phyloP scores from a whole-genome alignment of 176 grass and related monocot genomes.

The Phoenix dactylifera region DNA sequence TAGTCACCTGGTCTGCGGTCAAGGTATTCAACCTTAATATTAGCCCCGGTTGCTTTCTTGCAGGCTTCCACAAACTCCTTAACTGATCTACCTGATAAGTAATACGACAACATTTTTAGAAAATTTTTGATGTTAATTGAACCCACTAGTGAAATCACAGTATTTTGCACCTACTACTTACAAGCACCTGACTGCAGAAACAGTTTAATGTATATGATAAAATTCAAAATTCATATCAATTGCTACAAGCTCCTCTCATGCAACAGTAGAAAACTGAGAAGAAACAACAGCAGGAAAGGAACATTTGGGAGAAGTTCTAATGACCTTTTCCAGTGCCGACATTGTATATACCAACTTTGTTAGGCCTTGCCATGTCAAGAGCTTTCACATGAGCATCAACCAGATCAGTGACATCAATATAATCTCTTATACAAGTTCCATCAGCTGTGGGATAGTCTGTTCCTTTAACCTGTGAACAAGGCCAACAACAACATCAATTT shows the following conservation, averaged over 20 bases:
- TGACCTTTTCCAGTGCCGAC: slow-evolving; percentile 90
- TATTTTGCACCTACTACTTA: too few species aligned
- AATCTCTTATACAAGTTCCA: slow-evolving; percentile 86
- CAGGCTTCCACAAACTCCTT: slow-evolving; percentile 93
- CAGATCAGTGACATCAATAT: slow-evolving; percentile 98
- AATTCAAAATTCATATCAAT: too few species aligned
- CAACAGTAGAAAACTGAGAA: too few species aligned
- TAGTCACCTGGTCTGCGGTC: slow-evolving; percentile 78
- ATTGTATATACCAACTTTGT: slow-evolving; percentile 93
- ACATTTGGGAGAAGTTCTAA: slow-evolving; percentile 10
- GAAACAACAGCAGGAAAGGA: too few species aligned
- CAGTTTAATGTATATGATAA: too few species aligned
- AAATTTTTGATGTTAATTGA: too few species aligned
- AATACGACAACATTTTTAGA: background rate
- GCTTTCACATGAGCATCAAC: slow-evolving; percentile 99
- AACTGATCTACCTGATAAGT: slow-evolving; percentile 79
- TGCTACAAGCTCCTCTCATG: too few species aligned
- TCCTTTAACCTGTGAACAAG: slow-evolving; percentile 54
- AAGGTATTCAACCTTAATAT: slow-evolving; percentile 64
- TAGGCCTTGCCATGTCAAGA: slow-evolving; percentile 58
- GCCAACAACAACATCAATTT: background rate
- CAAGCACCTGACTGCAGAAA: too few species aligned
- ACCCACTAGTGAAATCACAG: too few species aligned
- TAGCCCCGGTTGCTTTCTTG: slow-evolving; percentile 67
- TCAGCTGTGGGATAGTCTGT: slow-evolving; percentile 57